Percentiles rank a stretch among this genome's conserved stretches.
Conservation (phyloP, 1,139 yeast species). For the Suhomyces wounanorum region DNA sequence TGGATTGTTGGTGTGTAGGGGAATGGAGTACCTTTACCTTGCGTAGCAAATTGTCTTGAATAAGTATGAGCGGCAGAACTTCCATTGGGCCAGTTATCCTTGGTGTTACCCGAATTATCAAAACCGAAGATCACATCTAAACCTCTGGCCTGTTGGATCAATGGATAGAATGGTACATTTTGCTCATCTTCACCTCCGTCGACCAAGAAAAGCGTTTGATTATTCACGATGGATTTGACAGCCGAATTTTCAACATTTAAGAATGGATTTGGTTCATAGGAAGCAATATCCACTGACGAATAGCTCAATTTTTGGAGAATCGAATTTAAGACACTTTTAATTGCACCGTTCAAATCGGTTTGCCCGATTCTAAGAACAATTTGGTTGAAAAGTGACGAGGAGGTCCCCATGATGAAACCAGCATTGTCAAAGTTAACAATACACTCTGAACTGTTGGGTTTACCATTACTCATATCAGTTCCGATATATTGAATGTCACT, state of each 20-base stretch:
- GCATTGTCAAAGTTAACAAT: constrained; percentile 64
- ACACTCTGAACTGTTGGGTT: constrained; percentile 40
- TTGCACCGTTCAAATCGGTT: constrained; percentile 22
- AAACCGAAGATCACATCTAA: constrained; percentile 80
- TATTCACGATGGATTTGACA: constrained; percentile 26
- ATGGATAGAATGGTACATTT: constrained; percentile 76
- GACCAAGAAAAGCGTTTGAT: constrained; percentile 60
- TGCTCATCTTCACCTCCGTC: constrained; percentile 90
- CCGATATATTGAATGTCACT: constrained; percentile 39
- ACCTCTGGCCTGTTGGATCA: constrained; percentile 68
- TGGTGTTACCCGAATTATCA: constrained; percentile 84
- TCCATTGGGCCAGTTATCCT: constrained; percentile 74
- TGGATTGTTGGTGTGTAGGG: constrained; percentile 42
- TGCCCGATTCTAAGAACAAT: constrained; percentile 25
- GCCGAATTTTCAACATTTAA: constrained; percentile 19
- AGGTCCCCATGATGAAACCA: constrained; percentile 73
- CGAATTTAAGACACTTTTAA: constrained; percentile 30
- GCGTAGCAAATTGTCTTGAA: constrained; percentile 48
- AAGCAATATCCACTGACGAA: constrained; percentile 40
- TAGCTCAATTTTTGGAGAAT: constrained; percentile 30
- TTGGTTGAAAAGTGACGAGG: constrained; percentile 66
- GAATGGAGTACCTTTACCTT: constrained; percentile 43
- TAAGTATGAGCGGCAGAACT: constrained; percentile 61
- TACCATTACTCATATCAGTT: constrained; percentile 31
- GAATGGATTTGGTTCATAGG: constrained; percentile 47